These are phyloP conservation scores for Sechiopsis laciniata DNA, from an alignment of 306 rosid genomes.

Conservation along the genomic window DNA sequence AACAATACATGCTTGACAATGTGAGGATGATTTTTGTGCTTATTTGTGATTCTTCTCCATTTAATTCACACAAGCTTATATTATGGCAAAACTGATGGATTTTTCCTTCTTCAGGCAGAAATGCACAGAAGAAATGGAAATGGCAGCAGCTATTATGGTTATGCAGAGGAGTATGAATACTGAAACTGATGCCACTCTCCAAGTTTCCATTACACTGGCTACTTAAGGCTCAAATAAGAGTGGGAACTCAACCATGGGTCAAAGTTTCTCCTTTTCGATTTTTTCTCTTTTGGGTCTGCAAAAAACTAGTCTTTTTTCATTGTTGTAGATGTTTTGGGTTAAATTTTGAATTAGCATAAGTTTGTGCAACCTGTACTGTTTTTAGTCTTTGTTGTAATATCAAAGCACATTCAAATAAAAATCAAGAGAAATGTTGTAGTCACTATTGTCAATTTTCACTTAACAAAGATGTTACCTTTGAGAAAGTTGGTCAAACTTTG, in stretches of 20 bases:
- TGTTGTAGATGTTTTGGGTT: not conserved
- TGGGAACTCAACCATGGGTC: constrained; percentile 1
- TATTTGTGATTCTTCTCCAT: not conserved
- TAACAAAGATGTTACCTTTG: not conserved
- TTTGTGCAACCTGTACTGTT: not conserved
- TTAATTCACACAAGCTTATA: not conserved
- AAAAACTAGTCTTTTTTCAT: constrained; percentile 3
- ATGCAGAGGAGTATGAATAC: constrained; percentile 32
- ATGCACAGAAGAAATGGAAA: constrained; percentile 35
- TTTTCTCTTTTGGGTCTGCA: not conserved
- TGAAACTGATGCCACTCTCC: constrained; percentile 8
- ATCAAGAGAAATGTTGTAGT: constrained; percentile 6
- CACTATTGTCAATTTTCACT: not conserved
- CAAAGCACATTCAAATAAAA: constrained; percentile 6
- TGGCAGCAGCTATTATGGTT: constrained; percentile 28
- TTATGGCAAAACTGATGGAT: not conserved
- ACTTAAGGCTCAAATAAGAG: constrained; percentile 5
- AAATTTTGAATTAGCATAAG: not conserved
- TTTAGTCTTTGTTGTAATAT: constrained; percentile 9
- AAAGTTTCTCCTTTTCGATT: not conserved
- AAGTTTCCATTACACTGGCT: not conserved
- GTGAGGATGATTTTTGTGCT: constrained; percentile 29
- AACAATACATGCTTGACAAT: constrained; percentile 62
- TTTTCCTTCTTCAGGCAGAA: constrained; percentile 48
- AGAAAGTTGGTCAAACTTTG: not conserved